Conservation (phyloP, 768 basidiomycete genomes). For the Cyclocybe aegerita region DNA sequence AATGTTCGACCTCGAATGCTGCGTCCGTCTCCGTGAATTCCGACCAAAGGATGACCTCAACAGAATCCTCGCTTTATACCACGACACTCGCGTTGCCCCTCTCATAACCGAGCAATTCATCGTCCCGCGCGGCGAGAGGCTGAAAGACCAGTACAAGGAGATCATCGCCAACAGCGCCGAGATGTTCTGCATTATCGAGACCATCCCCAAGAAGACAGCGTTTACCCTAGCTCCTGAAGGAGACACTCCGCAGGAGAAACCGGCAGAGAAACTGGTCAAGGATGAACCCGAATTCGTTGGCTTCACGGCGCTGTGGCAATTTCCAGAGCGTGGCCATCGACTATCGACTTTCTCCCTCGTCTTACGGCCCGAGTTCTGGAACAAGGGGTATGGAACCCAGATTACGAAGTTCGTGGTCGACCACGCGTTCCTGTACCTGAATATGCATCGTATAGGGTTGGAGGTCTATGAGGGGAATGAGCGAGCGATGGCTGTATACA, state of each 20-base stretch:
- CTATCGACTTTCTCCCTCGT: slow-evolving; percentile 8
- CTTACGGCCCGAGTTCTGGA: slow-evolving; percentile 7
- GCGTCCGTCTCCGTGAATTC: slow-evolving; percentile 16
- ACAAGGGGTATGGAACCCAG: slow-evolving; percentile 8
- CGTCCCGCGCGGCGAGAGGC: slow-evolving; percentile 11
- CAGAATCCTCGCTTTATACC: slow-evolving; percentile 11
- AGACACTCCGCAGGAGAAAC: too few relatives aligned
- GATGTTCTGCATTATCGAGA: slow-evolving; percentile 19
- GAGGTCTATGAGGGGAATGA: slow-evolving; percentile 14
- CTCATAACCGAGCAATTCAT: slow-evolving; percentile 10
- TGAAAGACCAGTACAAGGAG: slow-evolving; percentile 11
- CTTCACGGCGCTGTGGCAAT: slow-evolving; percentile 12
- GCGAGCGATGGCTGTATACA: slow-evolving; percentile 8
- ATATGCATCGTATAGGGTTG: slow-evolving; percentile 15
- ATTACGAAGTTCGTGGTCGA: slow-evolving; percentile 15
- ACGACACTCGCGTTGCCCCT: slow-evolving; percentile 12
- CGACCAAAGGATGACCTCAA: slow-evolving; percentile 10
- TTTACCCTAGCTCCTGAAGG: too few relatives aligned
- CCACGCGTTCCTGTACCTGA: slow-evolving; percentile 10
- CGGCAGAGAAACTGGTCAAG: not conserved
- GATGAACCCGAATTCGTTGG: slow-evolving; percentile 9
- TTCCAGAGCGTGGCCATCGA: slow-evolving; percentile 6
- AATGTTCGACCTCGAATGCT: slow-evolving; percentile 17
- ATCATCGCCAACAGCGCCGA: slow-evolving; percentile 11
- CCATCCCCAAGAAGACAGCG: not conserved